phyloP scores from a whole-genome alignment of 306 rosid genomes.

The Pueraria montana region DNA sequence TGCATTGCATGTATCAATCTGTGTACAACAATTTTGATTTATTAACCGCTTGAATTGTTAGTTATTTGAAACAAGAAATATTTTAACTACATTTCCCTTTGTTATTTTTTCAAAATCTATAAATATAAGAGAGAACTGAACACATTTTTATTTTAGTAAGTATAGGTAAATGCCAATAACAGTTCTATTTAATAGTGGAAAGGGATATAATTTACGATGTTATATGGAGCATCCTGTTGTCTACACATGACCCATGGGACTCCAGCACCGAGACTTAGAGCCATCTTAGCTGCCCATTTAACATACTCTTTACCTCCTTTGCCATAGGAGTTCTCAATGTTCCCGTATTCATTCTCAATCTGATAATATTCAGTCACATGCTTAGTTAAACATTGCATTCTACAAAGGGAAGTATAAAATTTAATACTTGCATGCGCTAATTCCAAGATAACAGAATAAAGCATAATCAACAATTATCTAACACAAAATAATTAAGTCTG shows the following conservation, averaged over 20 bases:
- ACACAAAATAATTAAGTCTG: conserved; percentile 13
- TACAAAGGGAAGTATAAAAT: conserved; percentile 35
- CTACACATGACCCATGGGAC: conserved; percentile 99
- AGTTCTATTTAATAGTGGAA: conserved; percentile 35
- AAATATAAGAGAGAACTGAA: conserved; percentile 28
- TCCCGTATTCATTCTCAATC: conserved; percentile 99
- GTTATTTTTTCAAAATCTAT: conserved; percentile 19
- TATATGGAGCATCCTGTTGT: conserved; percentile 90
- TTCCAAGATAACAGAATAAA: conserved; percentile 37
- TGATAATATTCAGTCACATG: conserved; percentile 57
- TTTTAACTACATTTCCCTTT: conserved; percentile 13
- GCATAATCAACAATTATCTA: conserved; percentile 28
- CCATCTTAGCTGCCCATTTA: conserved; percentile 96
- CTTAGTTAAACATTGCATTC: conserved; percentile 46
- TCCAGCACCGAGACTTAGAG: conserved; percentile 88
- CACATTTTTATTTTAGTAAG: conserved; percentile 32
- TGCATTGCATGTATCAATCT: conserved; percentile 95
- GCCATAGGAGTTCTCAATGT: conserved; percentile 80
- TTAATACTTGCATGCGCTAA: conserved; percentile 27
- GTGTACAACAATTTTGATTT: conserved; percentile 48
- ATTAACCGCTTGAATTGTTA: conserved; percentile 26
- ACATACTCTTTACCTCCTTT: conserved; percentile 84
- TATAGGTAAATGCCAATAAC: conserved; percentile 32
- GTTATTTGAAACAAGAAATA: conserved; percentile 18
- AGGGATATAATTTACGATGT: conserved; percentile 67